Base-by-base conservation (phyloP, 345 rosid species). In the Brassica rapa region DNA sequence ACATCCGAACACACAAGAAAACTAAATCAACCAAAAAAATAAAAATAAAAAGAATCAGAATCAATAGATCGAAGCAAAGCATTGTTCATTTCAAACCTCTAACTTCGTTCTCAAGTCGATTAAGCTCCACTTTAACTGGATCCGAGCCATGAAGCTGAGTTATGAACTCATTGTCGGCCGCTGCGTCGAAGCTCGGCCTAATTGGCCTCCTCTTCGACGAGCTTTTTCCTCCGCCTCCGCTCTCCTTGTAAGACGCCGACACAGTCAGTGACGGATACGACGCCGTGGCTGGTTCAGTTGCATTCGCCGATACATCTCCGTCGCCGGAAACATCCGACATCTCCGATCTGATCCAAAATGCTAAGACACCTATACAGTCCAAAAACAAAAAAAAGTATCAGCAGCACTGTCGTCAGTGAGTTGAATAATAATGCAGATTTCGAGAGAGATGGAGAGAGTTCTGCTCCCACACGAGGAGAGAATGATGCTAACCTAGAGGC, bases 41-140 rank as follows among this genome's bases (percentile, higher is more conserved):
- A 29, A 1, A 14, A 14, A 4, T 12, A 85, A 14, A 6, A n/a
- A 4, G 5, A 85, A 77, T 21, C 60, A 76, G 46, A 72, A 41
- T 35, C 8, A 1, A 2, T 76, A 89, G 95, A 94, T 92, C 97
- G 82, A 51, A 89, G 76, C 83, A 51, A n/a, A 81, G 80, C 92
- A 87, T 16, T 53, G 88, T 88, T 12, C 4, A 23, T 4, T 82
- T 49, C 15, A 53, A 59, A 95, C 99, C 98, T 95, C 91, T 89
- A 82, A 95, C 96, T 83, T 95, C 98, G 77, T 93, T 95, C 89
- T 95, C 98, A 23, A 93, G 89, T 80, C 99, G 97, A 86, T 95
- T 95, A 78, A 95, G 97, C 88, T 95, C 99, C 62, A 95, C 84
- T 82, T 95, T 95, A 72, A 95, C 98, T 86, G 96, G 99, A 95